phyloP scores from a whole-genome alignment of 2,329 filamentous ascomycete genomes.

The Ophiosphaerella herpotricha region DNA sequence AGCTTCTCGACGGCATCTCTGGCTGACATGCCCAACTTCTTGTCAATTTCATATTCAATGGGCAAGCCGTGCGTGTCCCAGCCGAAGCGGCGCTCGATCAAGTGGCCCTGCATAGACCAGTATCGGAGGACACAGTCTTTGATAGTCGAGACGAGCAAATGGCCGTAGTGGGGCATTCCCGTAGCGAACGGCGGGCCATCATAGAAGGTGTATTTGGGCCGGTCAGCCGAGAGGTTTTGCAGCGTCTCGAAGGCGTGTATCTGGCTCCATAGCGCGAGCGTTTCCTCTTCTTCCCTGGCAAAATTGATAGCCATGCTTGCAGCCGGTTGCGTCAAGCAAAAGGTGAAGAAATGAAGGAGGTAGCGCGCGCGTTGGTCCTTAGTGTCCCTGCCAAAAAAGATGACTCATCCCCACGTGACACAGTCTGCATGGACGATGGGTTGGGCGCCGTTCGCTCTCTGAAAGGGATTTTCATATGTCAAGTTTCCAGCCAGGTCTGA shows the following conservation, averaged over 20 bases:
- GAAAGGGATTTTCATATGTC: too few species aligned
- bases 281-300: slow-evolving; percentile 83
- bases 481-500: too few species aligned
- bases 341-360: too few species aligned
- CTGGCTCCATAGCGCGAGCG: slow-evolving; percentile 85
- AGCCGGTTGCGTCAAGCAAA: too few species aligned
- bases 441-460: too few species aligned
- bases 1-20: slow-evolving; percentile 85
- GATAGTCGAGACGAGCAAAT: slow-evolving; percentile 88
- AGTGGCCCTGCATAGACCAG: slow-evolving; percentile 95
- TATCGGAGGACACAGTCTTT: slow-evolving; percentile 97
- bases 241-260: slow-evolving; percentile 90
- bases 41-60: slow-evolving; percentile 97
- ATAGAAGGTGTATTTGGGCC: slow-evolving; percentile 91
- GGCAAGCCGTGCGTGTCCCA: slow-evolving; percentile 96
- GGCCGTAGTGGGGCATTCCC: slow-evolving; percentile 70
- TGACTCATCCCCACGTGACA: too few species aligned
- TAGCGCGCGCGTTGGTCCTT: too few species aligned
- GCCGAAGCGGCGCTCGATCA: slow-evolving; percentile 89
- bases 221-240: slow-evolving; percentile 81
- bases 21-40: slow-evolving; percentile 87
- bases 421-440: too few species aligned
- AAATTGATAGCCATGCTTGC: slow-evolving; percentile 82
- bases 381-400: too few species aligned
- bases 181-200: slow-evolving; percentile 64